phyloP scores from a whole-genome alignment of 306 rosid genomes.

The Dalbergia oliveri region DNA sequence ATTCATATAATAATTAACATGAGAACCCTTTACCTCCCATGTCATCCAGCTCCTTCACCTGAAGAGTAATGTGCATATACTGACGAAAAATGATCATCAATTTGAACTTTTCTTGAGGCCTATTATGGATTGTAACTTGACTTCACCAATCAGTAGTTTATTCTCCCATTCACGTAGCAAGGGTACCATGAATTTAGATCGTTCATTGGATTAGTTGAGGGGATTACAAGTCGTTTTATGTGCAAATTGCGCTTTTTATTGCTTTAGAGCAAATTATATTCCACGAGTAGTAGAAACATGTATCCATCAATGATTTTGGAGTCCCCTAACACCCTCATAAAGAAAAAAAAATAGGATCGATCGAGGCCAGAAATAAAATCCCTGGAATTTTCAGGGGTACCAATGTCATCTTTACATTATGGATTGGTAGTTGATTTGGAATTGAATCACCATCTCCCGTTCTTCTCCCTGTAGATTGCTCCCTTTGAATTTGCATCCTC shows the following conservation, averaged over 20 bases:
- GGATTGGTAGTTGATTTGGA: no score
- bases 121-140: not conserved
- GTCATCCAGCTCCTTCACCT: not conserved
- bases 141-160: not conserved
- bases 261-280: not conserved
- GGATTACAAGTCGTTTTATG: not conserved
- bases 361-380: no score
- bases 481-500: not conserved
- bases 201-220: not conserved
- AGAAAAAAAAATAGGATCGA: no score
- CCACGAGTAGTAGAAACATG: no score
- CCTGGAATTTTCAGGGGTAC: no score
- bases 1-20: not conserved
- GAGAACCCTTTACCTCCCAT: not conserved
- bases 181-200: not conserved
- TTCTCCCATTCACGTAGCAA: not conserved
- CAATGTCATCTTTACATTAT: no score
- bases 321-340: no score
- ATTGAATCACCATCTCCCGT: no score
- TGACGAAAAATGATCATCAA: no score
- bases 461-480: not conserved
- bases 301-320: not conserved
- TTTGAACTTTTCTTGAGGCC: not conserved
- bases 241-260: not conserved
- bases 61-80: no score